These are phyloP conservation scores for Crepidotus variabilis DNA, from an alignment of 768 basidiomycete species.

Conservation along the genomic window DNA sequence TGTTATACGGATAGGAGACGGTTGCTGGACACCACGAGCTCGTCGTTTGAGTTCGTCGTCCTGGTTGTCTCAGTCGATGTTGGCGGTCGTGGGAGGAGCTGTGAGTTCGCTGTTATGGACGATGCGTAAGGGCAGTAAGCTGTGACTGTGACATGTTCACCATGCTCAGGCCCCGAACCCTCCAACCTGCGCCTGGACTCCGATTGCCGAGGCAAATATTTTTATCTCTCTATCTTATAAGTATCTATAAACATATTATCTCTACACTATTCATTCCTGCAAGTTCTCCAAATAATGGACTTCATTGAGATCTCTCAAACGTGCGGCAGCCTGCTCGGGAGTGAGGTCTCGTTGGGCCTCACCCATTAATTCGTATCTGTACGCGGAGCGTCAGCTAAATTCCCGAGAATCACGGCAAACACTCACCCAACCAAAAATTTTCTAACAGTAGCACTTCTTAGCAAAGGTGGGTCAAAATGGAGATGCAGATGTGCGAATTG, in stretches of 20 bases:
- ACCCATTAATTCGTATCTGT: slow-evolving; percentile 85
- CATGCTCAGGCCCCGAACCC: neutral
- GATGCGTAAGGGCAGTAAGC: slow-evolving; percentile 1
- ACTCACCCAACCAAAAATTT: slow-evolving; percentile 90
- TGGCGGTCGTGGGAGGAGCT: slow-evolving; percentile 4
- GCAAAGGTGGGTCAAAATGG: slow-evolving; percentile 82
- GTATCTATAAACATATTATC: neutral
- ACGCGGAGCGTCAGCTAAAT: slow-evolving; percentile 3
- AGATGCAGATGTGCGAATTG: slow-evolving; percentile 77
- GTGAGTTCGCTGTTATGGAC: neutral
- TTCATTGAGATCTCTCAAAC: slow-evolving; percentile 50
- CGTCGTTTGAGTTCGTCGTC: neutral
- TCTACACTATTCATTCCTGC: slow-evolving; percentile 6
- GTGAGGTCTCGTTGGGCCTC: slow-evolving; percentile 90
- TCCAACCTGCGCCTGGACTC: neutral
- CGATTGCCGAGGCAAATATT: neutral
- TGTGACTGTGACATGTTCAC: slow-evolving; percentile 4
- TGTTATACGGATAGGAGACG: neutral
- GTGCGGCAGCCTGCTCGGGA: slow-evolving; percentile 78
- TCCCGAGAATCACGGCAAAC: neutral
- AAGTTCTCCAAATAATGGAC: slow-evolving; percentile 51
- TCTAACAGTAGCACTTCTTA: slow-evolving; percentile 76
- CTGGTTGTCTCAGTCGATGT: neutral
- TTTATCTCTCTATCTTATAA: neutral
- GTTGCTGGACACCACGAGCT: neutral